Evolutionary conservation across 1,284 basidiomycete genomes (phyloP), one percentile per base, ranked within the genome.

Genomic region (Peniophora sp.): DNA sequence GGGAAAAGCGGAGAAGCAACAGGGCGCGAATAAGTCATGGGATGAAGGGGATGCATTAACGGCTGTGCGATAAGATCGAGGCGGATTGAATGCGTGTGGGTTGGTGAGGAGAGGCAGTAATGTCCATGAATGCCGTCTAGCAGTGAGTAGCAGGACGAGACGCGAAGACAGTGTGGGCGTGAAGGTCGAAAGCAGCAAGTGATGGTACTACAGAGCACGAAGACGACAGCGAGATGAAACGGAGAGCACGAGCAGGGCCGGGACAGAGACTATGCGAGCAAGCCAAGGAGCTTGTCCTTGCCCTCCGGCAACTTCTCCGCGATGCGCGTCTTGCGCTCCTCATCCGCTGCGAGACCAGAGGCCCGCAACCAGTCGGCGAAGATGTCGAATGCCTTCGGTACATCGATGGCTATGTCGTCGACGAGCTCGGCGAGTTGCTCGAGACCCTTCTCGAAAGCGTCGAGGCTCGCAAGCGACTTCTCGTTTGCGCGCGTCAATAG

Each of bases 381-480:
- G 49, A 85, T 78, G 54, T 78, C 69, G 70, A 88, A 85, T 0
- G 92, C 93, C 62, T 87, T 86, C 3, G 94, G 94, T 53, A 88
- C 89, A 65, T 97, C 93, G 60, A 94, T 45, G 12, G 43, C 43
- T 8, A 45, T 22, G 60, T 93, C 91, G 59, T 91, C 88, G 56
- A 94, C 73, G 51, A 81, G 67, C 60, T 86, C 82, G 51, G 84
- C 79, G 50, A 82, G 75, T 2, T 74, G 70, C 53, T 67, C 64
- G 64, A 91, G 76, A 3, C 85, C 43, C 23, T 45, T 15, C 43
- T 45, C 85, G 60, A 92, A 80, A 3, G 78, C 68, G 15, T 75
- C 75, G 1, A 70, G 47, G 1, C 77, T 74, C 63, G 71, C 81
- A 54, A 76, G 68, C 56, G 68, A 73, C 69, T 76, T 84, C 57